phyloP scores from a whole-genome alignment of 192 early-diverging fungal species.

The Mortierella antarctica region DNA sequence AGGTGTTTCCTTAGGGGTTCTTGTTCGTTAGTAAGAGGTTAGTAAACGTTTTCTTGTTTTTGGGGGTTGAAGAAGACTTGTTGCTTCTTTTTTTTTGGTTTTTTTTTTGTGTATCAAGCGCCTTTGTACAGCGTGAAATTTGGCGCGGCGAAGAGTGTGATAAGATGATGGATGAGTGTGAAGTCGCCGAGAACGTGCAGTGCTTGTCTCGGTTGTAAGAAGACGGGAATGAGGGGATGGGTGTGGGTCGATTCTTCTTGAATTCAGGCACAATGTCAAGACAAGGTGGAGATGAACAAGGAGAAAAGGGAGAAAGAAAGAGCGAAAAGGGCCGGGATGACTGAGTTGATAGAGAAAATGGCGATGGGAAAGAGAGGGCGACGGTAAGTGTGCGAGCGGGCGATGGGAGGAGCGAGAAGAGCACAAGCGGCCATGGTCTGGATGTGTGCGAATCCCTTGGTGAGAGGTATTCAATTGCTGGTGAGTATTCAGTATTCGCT shows the following conservation, averaged over 20 bases:
- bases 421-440: too few relatives aligned
- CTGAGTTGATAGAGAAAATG: neutral
- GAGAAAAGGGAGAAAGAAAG: neutral
- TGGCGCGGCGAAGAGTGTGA: neutral
- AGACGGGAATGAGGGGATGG: conserved; percentile 4
- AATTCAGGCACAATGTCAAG: conserved; percentile 44
- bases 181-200: neutral
- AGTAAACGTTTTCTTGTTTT: conserved; percentile 26
- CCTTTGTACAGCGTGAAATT: neutral
- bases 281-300: conserved; percentile 40
- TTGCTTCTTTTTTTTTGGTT: conserved; percentile 17
- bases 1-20: neutral
- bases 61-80: neutral
- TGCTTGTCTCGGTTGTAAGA: neutral
- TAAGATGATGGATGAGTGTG: neutral
- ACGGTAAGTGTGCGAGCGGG: neutral
- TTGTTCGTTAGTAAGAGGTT: conserved; percentile 12
- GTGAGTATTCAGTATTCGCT: too few relatives aligned
- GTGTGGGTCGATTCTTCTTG: conserved; percentile 11
- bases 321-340: neutral
- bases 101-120: neutral
- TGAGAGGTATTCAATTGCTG: too few relatives aligned
- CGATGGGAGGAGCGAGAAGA: neutral
- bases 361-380: neutral
- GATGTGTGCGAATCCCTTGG: too few relatives aligned